Base-by-base conservation (phyloP, 2,329 filamentous ascomycete species). In the Colletotrichum acutatum region DNA sequence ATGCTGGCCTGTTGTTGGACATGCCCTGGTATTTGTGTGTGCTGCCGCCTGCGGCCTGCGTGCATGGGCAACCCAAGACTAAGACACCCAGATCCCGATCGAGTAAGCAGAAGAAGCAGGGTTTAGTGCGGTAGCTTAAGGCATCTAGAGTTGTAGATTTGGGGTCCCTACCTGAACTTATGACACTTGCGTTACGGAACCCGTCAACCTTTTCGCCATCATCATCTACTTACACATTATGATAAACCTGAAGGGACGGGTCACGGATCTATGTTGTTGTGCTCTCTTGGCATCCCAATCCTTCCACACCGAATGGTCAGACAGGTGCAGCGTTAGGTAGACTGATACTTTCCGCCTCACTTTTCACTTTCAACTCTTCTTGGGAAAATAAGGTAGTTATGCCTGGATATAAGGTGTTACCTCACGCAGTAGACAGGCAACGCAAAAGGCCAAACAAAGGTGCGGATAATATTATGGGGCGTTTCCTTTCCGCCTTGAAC, bases 101-200 rank as follows among this genome's bases (percentile, higher is more conserved):
- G 54, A 28, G 37, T 28, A 22, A 61, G 37, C 42, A 49, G 54
- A 61, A 67, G 34, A 30, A 62, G 46, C 57, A 68, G 66, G 65
- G 66, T 62, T 49, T 46, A 62, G 56, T 42, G 28, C 56, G n/a
- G 57, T 61, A 58, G 32, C n/a, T 61, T 42, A 46, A 57, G 49
- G 62, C 28, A 65, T 16, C 28, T 32, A 60, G 32, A 52, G 37
- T 60, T 67, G 64, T 24, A 28, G 42, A 54, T 34, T 53, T 49
- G 12, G 7, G 5, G n/a, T 28, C 53, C 53, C 53, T 28, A 56
- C 22, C 53, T 56, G 22, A 32, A 42, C 59, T 62, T 19, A 22
- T 28, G 16, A 30, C 52, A 28, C 16, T 19, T 63, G 42, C 42
- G 42, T 52, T 26, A 52, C 37, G n/a, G 34, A 16, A 30, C 22